A percentile compares a stretch with the other conserved stretches of the same genome.
Evolutionary conservation across 1,139 yeast species (phyloP).

Genomic region (Yamadazyma friedrichii): DNA sequence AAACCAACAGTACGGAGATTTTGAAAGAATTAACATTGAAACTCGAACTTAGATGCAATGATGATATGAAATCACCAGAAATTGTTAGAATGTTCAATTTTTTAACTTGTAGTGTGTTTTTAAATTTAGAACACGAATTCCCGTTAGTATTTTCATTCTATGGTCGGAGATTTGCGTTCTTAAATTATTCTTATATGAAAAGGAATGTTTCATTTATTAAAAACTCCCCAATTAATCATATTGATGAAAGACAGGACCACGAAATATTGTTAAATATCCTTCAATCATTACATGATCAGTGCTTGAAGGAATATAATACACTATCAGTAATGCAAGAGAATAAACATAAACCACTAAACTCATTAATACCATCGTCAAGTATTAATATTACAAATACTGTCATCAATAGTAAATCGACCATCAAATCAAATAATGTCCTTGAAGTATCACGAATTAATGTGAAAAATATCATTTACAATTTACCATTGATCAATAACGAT

Average conservation of each 20-base stretch:
- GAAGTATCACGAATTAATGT: not conserved
- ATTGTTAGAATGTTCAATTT: constrained; percentile 22
- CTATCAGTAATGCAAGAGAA: constrained; percentile 13
- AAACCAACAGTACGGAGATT: constrained; percentile 1
- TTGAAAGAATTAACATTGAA: constrained; percentile 3
- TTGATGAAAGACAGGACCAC: no score
- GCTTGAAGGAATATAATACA: constrained; percentile 11
- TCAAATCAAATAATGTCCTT: not conserved
- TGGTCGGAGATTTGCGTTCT: constrained; percentile 28
- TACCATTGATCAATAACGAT: not conserved
- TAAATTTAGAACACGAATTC: constrained; percentile 28
- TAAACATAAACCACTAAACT: not conserved
- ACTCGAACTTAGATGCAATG: not conserved
- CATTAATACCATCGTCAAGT: no score
- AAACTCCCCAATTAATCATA: not conserved
- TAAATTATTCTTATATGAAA: constrained; percentile 23
- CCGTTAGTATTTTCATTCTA: constrained; percentile 40
- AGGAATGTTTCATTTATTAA: constrained; percentile 8
- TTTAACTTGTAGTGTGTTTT: constrained; percentile 25
- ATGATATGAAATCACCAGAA: not conserved
- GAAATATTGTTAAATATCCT: not conserved
- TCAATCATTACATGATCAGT: constrained; percentile 4
- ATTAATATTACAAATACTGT: not conserved
- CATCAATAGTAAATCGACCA: not conserved
- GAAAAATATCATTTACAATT: not conserved